Base-by-base conservation (phyloP, 345 rosid genomes). In the Eucalyptus guilfoylei region DNA sequence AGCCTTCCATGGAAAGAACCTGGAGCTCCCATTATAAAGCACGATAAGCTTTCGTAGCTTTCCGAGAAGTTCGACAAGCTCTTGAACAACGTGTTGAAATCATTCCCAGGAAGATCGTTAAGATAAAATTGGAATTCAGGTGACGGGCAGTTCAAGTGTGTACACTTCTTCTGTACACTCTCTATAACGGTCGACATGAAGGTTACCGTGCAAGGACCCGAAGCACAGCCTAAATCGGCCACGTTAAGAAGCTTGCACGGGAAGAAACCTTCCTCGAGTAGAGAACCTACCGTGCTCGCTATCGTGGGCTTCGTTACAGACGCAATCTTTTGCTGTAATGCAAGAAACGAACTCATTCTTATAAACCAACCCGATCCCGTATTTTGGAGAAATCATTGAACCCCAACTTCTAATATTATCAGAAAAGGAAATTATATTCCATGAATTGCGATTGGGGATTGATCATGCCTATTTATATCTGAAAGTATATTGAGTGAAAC, bases 1-100 rank as follows among this genome's bases (percentile, higher is more conserved):
- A 54, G 85, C 62, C 90, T 37, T 5, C 89, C 93, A 80, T 90
- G 44, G 88, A 92, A 90, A 15, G 91, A 88, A 32, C 93, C 92
- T 48, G 92, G 93, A 83, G 69, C 87, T 12, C 90, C 92, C 88
- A 83, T 30, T 37, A 89, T 42, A 44, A 89, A 89, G 85, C 54
- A 88, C 7, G 89, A 45, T n/a, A 42, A 48, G 14, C 64, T 88
- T n/a, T 81, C 86, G 16, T 16, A 9, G 16, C 24, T 86, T 37
- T 85, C 45, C 6, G 6, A 26, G 37, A 90, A 87, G 16, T 54
- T 48, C 3, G 83, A 49, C 55, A 89, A 17, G 9, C 88, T 85
- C n/a, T 88, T 30, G 80, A 92, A 92, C 34, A 92, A 72, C 4
- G 90, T 88, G 69, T 90, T 92, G 86, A 92, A 92, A 67, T 92